phyloP scores from a whole-genome alignment of 306 rosid species.

The Pachyrhizus erosus region DNA sequence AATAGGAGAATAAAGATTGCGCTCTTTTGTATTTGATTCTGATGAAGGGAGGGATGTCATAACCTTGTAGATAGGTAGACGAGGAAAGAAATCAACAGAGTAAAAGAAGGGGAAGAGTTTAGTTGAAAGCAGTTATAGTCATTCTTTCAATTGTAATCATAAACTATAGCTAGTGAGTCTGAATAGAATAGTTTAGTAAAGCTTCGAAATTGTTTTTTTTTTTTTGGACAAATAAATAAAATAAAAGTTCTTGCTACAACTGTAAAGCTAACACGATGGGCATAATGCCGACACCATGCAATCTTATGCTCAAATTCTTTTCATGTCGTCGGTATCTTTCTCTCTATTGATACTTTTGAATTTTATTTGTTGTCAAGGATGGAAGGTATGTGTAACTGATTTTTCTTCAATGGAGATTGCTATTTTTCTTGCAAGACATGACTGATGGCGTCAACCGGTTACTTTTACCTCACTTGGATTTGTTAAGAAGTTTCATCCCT shows the following conservation, averaged over 20 bases:
- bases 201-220: slow-evolving; percentile 37
- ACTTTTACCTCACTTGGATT: neutral
- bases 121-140: slow-evolving; percentile 54
- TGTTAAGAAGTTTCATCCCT: neutral
- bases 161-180: slow-evolving; percentile 40
- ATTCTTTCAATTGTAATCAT: slow-evolving; percentile 72
- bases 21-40: slow-evolving; percentile 38
- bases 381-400: no score
- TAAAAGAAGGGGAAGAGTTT: slow-evolving; percentile 37
- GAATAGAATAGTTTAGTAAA: slow-evolving; percentile 44
- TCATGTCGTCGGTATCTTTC: neutral
- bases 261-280: slow-evolving; percentile 37
- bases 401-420: neutral
- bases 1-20: slow-evolving; percentile 18
- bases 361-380: no score
- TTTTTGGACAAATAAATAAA: slow-evolving; percentile 35
- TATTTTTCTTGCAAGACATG: neutral
- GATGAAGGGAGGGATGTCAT: slow-evolving; percentile 27
- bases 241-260: slow-evolving; percentile 20
- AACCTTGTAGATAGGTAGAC: slow-evolving; percentile 60
- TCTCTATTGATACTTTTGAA: neutral
- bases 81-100: slow-evolving; percentile 38
- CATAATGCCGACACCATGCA: slow-evolving; percentile 8
- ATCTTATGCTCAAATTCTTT: neutral
- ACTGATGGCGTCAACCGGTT: neutral